Evolutionary conservation across 768 basidiomycete genomes (phyloP).

Genomic region (Boletus patriciae): DNA sequence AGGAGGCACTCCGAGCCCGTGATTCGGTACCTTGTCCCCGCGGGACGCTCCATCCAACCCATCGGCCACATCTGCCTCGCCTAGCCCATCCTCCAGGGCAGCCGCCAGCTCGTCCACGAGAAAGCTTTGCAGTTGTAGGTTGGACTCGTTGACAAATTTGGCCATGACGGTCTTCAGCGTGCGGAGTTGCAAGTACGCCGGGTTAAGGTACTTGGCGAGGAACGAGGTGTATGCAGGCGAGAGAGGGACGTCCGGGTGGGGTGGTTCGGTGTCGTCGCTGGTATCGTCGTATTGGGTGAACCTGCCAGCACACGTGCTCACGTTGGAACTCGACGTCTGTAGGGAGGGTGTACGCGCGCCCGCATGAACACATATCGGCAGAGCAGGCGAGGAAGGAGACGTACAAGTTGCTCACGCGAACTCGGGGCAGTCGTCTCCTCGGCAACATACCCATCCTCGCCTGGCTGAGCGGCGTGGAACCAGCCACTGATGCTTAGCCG

Average conservation of each 20-base stretch:
- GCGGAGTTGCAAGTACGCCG: conserved; percentile 81
- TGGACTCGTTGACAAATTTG: conserved; percentile 84
- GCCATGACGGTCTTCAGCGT: conserved; percentile 77
- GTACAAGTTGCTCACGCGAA: conserved; percentile 90
- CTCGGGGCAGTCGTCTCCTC: conserved; percentile 53
- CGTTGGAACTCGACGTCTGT: conserved; percentile 62
- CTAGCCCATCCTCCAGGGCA: conserved; percentile 63
- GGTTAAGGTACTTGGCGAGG: conserved; percentile 84
- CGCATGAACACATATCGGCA: conserved; percentile 2
- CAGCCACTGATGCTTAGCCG: conserved; percentile 92
- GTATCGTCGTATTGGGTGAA: conserved; percentile 55
- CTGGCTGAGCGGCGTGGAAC: conserved; percentile 92
- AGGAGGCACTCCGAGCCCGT: conserved; percentile 56
- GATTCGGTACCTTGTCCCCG: conserved; percentile 56
- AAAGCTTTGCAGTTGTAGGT: conserved; percentile 86
- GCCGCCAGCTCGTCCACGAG: conserved; percentile 67
- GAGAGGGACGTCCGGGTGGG: conserved; percentile 52
- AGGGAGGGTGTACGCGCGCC: conserved; percentile 7
- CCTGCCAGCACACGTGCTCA: conserved; percentile 21
- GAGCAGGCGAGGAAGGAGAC: conserved; percentile 34
- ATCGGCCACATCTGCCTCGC: conserved; percentile 62
- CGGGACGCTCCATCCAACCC: conserved; percentile 56
- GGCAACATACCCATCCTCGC: conserved; percentile 80
- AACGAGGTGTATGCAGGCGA: conserved; percentile 62
- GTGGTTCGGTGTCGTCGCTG: conserved; percentile 39